phyloP scores from a whole-genome alignment of 495 filamentous ascomycete species.

The Hypomontagnella monticulosa region DNA sequence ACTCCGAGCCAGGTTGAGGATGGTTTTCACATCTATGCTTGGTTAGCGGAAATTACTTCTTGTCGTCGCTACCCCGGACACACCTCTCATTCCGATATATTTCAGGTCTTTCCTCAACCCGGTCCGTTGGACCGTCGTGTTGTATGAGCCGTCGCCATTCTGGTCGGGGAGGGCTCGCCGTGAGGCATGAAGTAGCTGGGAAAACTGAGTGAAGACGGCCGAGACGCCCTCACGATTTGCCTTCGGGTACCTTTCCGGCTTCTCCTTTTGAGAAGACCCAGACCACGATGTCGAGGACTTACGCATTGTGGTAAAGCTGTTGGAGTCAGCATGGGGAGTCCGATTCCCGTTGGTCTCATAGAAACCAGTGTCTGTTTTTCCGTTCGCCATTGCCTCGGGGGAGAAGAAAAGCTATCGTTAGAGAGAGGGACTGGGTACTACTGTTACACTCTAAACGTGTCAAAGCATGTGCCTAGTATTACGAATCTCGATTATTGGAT shows the following conservation, averaged over 20 bases:
- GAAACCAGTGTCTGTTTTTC: conserved; percentile 14
- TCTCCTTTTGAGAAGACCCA: conserved; percentile 27
- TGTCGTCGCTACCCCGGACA: not conserved
- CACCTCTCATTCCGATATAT: conserved; percentile 57
- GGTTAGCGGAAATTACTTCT: conserved; percentile 7
- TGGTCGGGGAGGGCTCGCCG: conserved; percentile 73
- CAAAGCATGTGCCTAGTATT: not conserved
- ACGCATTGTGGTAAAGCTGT: conserved; percentile 17
- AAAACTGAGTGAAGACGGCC: conserved; percentile 67
- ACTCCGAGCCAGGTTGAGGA: conserved; percentile 46
- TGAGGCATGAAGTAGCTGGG: conserved; percentile 71
- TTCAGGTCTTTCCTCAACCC: conserved; percentile 72
- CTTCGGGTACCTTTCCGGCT: conserved; percentile 38
- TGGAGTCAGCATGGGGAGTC: conserved; percentile 16
- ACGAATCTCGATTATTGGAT: conserved; percentile 7
- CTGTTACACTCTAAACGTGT: conserved; percentile 13
- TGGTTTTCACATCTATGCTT: conserved; percentile 52
- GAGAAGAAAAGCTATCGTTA: conserved; percentile 1
- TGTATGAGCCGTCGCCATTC: conserved; percentile 68
- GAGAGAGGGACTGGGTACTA: not conserved
- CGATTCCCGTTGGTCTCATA: conserved; percentile 24
- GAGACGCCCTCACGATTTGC: conserved; percentile 53
- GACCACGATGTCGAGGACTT: conserved; percentile 7
- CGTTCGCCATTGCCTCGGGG: conserved; percentile 23
- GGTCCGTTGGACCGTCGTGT: conserved; percentile 48